These are phyloP conservation scores for Xylariaceae sp. DNA, from an alignment of 2,329 filamentous ascomycete species.

Conservation along the genomic window DNA sequence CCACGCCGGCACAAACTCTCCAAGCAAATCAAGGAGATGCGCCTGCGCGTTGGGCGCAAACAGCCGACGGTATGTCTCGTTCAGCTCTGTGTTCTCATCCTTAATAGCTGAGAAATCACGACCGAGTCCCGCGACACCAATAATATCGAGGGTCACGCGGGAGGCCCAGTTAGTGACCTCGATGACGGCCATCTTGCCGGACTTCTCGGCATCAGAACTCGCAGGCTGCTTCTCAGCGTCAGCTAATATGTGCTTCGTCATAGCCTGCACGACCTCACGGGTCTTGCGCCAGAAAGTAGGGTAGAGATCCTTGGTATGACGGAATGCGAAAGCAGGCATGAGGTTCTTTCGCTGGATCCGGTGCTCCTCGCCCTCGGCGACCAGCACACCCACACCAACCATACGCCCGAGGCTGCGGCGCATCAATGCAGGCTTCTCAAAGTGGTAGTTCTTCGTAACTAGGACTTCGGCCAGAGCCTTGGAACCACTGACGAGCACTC, in stretches of 20 bases:
- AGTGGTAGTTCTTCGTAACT: slow-evolving; percentile 64
- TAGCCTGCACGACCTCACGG: slow-evolving; percentile 58
- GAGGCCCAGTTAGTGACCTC: slow-evolving; percentile 60
- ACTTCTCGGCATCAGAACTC: slow-evolving; percentile 29
- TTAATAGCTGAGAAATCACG: slow-evolving; percentile 63
- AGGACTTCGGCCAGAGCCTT: slow-evolving; percentile 67
- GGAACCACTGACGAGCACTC: slow-evolving; percentile 46
- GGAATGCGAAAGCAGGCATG: slow-evolving; percentile 77
- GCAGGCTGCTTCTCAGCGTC: slow-evolving; percentile 27
- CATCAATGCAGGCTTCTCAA: slow-evolving; percentile 55
- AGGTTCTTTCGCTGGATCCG: slow-evolving; percentile 74
- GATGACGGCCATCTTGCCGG: slow-evolving; percentile 40
- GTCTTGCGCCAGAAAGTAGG: slow-evolving; percentile 79
- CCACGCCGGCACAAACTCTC: slow-evolving; percentile 57
- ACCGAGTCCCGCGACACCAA: slow-evolving; percentile 66
- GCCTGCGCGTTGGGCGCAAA: slow-evolving; percentile 50
- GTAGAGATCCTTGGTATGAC: slow-evolving; percentile 80
- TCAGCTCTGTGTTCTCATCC: slow-evolving; percentile 56
- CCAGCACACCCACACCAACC: slow-evolving; percentile 65
- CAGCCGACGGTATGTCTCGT: slow-evolving; percentile 49
- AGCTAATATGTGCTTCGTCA: slow-evolving; percentile 47
- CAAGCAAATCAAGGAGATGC: slow-evolving; percentile 52
- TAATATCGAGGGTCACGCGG: slow-evolving; percentile 68
- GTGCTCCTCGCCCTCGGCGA: slow-evolving; percentile 89
- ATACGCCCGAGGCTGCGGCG: slow-evolving; percentile 54